Evolutionary conservation across 108 stramenopile genomes (phyloP).

Genomic region (Conticribra weissflogii): DNA sequence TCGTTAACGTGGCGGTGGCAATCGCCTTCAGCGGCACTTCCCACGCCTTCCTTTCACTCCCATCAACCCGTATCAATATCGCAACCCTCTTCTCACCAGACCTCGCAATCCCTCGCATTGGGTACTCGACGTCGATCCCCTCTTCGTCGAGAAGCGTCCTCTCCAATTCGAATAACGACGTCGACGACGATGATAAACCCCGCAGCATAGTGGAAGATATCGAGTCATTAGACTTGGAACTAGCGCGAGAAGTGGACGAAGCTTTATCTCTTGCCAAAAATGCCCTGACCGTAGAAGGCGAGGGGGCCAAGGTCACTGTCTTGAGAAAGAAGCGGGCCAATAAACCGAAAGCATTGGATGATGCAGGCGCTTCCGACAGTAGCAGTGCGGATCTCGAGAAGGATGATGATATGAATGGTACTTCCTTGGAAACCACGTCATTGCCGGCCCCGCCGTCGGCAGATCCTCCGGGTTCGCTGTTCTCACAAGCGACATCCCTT

Average conservation of each 20-base stretch:
- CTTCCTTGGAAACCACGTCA: background rate
- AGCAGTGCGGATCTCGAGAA: no score
- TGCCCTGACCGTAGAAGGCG: conserved; percentile 15
- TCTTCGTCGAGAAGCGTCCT: background rate
- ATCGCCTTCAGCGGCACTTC: background rate
- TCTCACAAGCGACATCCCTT: background rate
- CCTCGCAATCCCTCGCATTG: background rate
- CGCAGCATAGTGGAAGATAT: background rate
- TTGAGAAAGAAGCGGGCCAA: conserved; percentile 2
- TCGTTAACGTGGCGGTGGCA: no score
- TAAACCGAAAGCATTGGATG: background rate
- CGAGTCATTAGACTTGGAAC: conserved; percentile 22
- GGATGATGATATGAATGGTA: no score
- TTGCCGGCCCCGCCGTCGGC: background rate
- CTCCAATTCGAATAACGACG: background rate
- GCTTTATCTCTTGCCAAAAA: conserved; percentile 29
- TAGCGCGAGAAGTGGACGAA: conserved; percentile 28
- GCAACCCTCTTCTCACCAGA: no score
- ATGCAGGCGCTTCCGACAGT: no score
- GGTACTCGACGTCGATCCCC: background rate
- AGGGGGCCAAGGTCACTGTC: conserved; percentile 12
- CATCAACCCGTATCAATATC: background rate
- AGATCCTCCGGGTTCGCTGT: background rate
- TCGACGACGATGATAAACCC: background rate
- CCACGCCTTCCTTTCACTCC: background rate